Conservation (phyloP, 2,329 filamentous ascomycete species). For the Capronia epimyces region DNA sequence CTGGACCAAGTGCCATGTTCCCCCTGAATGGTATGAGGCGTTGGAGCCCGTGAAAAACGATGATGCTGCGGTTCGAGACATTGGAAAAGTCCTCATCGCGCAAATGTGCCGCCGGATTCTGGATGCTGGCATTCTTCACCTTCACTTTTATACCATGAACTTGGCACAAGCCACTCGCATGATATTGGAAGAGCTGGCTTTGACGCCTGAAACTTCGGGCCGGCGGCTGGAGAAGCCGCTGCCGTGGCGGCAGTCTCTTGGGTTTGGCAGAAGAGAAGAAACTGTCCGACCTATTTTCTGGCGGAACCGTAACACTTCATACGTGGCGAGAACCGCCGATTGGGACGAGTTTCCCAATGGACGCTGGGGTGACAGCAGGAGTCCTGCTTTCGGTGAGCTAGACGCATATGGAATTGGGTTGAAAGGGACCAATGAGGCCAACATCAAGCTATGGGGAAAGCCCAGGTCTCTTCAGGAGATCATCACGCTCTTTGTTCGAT, state of each 20-base stretch:
- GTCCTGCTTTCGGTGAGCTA: slow-evolving; percentile 90
- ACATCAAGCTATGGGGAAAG: slow-evolving; percentile 89
- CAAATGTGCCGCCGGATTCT: slow-evolving; percentile 86
- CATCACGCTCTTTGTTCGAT: slow-evolving; percentile 75
- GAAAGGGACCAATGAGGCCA: slow-evolving; percentile 91
- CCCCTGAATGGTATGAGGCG: slow-evolving; percentile 70
- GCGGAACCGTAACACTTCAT: slow-evolving; percentile 94
- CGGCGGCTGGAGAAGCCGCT: slow-evolving; percentile 81
- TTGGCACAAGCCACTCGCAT: slow-evolving; percentile 88
- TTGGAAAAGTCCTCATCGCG: slow-evolving; percentile 80
- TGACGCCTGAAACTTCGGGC: slow-evolving; percentile 66
- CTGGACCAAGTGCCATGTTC: slow-evolving; percentile 83
- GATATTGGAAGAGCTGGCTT: slow-evolving; percentile 82
- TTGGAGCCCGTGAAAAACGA: slow-evolving; percentile 96
- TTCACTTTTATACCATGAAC: slow-evolving; percentile 99
- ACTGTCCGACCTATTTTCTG: slow-evolving; percentile 98
- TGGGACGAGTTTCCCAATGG: slow-evolving; percentile 99
- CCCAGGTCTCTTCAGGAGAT: slow-evolving; percentile 75
- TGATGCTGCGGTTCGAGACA: slow-evolving; percentile 82
- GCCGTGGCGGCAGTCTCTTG: slow-evolving; percentile 93
- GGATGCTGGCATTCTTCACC: slow-evolving; percentile 71
- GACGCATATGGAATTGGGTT: slow-evolving; percentile 91
- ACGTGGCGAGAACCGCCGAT: slow-evolving; percentile 89
- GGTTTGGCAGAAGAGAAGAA: slow-evolving; percentile 79
- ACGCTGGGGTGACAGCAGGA: slow-evolving; percentile 94